Evolutionary conservation across 2,329 filamentous ascomycete genomes (phyloP), one percentile per base, ranked within the genome.

Genomic region (Pseudohalonectria lignicola): DNA sequence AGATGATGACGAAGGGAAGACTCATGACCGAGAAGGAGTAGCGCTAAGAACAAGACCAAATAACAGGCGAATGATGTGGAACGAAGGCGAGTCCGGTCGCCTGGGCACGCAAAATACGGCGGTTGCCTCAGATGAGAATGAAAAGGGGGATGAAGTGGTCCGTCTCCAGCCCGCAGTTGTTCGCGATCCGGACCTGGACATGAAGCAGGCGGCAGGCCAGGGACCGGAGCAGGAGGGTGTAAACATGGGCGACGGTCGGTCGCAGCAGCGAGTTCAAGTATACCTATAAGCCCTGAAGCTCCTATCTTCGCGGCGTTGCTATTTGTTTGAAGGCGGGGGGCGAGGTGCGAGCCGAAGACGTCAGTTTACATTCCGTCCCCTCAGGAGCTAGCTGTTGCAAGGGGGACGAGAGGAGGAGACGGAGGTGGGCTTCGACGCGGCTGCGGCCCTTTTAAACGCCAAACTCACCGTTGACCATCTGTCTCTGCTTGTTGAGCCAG

Each of bases 401-500:
- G n/a, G 8, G 12, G 6, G 4, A 15, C 5, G 16, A 37, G 12
- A 8, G 11, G 13, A 23, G 12, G 23, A 16, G 19, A 26, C 16
- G 9, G 31, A 17, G n/a, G n/a, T n/a, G n/a, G n/a, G n/a, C n/a
- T n/a, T n/a, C n/a, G n/a, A n/a, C n/a, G n/a, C n/a, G n/a, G n/a
- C n/a, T n/a, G n/a, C n/a, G n/a, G n/a, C n/a, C n/a, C n/a, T n/a
- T n/a, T 7, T 20, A 19, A 19, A 13, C 5, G 16, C 20, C 18
- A 39, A 28, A 49, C 63, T 49, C 39, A 74, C 68, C 69, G 57
- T 79, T 79, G 47, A 82, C 74, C 65, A 79, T 68, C 53, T 78
- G 74, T 54, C 85, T 74, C 68, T 92, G 85, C 66, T 84, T 87
- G 52, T 84, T 84, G 49, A 93, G 62, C 83, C 84, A 93, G 60